Percentiles rank a stretch among this genome's conserved stretches.
phyloP scores from a whole-genome alignment of 129 eudicot species.

The Calendula officinalis region DNA sequence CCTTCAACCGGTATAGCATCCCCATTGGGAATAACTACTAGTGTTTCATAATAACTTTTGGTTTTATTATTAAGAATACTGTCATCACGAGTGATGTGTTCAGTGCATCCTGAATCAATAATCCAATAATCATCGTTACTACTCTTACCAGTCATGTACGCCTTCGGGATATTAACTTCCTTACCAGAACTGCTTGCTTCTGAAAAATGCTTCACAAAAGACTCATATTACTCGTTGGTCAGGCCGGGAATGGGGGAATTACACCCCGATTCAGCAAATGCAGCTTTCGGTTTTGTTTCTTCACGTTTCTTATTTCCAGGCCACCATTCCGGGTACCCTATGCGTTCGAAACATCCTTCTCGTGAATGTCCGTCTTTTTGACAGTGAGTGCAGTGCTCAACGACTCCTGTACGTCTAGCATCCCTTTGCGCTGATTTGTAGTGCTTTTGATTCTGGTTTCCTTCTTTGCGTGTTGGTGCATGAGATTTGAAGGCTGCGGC shows the following conservation, averaged over 20 bases:
- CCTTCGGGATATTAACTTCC: neutral
- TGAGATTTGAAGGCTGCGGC: no score
- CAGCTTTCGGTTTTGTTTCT: constrained; percentile 2
- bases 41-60: neutral
- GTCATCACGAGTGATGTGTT: constrained; percentile 3
- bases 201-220: constrained; percentile 2
- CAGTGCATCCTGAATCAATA: constrained; percentile 2
- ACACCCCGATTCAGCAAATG: neutral
- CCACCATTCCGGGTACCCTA: no score
- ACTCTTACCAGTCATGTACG: neutral
- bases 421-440: no score
- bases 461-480: no score
- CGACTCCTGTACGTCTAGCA: no score
- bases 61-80: constrained; percentile 3
- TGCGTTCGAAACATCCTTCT: no score
- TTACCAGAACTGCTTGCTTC: neutral
- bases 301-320: constrained; percentile 8
- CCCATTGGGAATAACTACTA: neutral
- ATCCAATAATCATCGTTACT: neutral
- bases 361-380: no score
- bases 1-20: neutral
- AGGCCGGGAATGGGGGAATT: neutral
- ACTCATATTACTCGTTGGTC: constrained; percentile 5
- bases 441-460: no score
- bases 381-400: no score